A percentile compares a stretch with the other conserved stretches of the same genome.
phyloP scores from a whole-genome alignment of 2,329 filamentous ascomycete genomes.

The Epichloe glyceriae region DNA sequence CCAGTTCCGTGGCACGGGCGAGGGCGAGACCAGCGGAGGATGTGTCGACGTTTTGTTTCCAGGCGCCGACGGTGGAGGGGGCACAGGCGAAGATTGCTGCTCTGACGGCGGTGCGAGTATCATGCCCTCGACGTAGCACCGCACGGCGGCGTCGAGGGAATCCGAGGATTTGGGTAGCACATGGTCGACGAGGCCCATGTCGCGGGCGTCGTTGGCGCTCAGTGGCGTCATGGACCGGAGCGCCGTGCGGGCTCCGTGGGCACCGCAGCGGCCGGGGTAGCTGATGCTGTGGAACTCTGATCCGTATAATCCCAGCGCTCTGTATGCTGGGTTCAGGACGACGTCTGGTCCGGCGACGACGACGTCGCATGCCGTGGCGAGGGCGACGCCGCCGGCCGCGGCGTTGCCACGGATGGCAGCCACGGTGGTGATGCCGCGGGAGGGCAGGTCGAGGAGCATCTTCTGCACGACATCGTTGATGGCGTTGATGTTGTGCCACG shows the following conservation, averaged over 20 bases:
- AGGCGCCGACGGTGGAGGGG: constrained; percentile 7
- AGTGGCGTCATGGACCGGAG: constrained; percentile 26
- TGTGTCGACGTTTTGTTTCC: constrained; percentile 24
- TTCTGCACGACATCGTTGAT: constrained; percentile 28
- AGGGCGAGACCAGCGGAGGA: constrained; percentile 18
- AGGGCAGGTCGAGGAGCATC: constrained; percentile 24
- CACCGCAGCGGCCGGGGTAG: constrained; percentile 25
- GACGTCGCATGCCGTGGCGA: constrained; percentile 24
- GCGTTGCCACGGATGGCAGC: constrained; percentile 28
- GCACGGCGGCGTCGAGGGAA: constrained; percentile 21
- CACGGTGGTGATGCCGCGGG: constrained; percentile 22
- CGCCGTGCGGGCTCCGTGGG: constrained; percentile 16
- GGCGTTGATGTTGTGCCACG: constrained; percentile 30
- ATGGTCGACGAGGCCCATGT: constrained; percentile 25
- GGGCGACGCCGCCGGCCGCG: constrained; percentile 28
- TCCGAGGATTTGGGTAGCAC: constrained; percentile 21
- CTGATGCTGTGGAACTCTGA: constrained; percentile 29
- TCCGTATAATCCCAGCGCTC: constrained; percentile 22
- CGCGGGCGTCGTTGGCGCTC: constrained; percentile 23
- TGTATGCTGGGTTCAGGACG: constrained; percentile 29
- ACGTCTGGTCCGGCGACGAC: constrained; percentile 25
- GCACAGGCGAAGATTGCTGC: background rate
- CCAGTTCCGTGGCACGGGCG: constrained; percentile 23
- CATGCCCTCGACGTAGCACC: constrained; percentile 20
- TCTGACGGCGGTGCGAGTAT: background rate